Evolutionary conservation across 371 early-diverging fungal species (phyloP), one percentile per base, ranked within the genome.

Genomic region (Syncephalastrum contaminatum): DNA sequence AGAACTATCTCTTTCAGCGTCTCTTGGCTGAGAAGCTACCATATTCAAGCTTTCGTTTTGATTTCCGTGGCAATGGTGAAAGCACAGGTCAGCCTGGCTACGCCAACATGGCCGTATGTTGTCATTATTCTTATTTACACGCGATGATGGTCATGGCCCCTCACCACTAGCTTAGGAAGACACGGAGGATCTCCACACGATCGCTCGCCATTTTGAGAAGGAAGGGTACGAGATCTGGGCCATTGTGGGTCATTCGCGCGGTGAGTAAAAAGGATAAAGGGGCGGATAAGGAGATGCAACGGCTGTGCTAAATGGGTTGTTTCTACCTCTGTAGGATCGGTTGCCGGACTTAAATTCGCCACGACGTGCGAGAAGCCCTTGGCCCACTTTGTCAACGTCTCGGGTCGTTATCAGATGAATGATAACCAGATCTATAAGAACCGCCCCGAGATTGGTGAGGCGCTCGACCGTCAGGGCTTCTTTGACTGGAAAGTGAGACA

Each of bases 1-100:
- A 85, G 57, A 80, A 85, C 51, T 81, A 82, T 55, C 58, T 85
- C n/a, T 85, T 74, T 51, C 85, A 85, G 54, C 67, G 73, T n/a
- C 48, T 59, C n/a, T 56, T 85, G 21, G 79, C 83, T 21, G 61
- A 80, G 51, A 52, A 60, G 43, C 59, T 85, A 7, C 81, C 83
- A 1, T 75, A 73, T 53, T 73, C 82, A 39, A 80, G 72, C 22
- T 82, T 81, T 54, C 80, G 85, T 12, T 80, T 82, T 56, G 85
- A 85, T 56, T 81, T 81, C 56, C 64, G 85, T 20, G 85, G 85
- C 10, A 82, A 82, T 54, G 83, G 83, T 20, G 83, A 85, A 14
- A 81, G 82, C 54, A 67, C 69, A 15, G 85, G 85, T 13, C 43
- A 66, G 24, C 66, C 80, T 44, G 73, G 76, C 15, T 85, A 73